These are phyloP conservation scores for Apiospora marii DNA, from an alignment of 2,329 filamentous ascomycete genomes.

Conservation along the genomic window DNA sequence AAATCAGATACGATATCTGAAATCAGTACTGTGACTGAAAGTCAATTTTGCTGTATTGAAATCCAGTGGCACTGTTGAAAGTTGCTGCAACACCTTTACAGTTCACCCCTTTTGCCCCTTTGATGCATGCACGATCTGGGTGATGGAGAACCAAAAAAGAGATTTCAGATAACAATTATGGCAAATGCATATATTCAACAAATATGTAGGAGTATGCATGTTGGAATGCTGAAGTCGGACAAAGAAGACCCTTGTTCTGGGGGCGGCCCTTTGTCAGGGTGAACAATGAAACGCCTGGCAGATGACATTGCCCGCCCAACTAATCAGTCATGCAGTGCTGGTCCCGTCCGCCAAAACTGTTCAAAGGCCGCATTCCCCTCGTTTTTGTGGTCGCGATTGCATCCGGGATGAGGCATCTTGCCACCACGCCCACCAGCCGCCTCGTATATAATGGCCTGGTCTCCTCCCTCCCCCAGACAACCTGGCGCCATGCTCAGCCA, in stretches of 20 bases:
- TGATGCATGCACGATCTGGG: neutral
- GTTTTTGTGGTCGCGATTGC: neutral
- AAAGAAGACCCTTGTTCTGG: neutral
- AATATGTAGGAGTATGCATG: neutral
- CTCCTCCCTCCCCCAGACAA: neutral
- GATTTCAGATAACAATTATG: neutral
- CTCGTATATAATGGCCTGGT: slow-evolving; percentile 2
- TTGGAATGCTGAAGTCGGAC: neutral
- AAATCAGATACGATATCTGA: accelerated
- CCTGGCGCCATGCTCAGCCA: neutral
- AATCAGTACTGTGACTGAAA: neutral
- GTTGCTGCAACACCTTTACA: neutral
- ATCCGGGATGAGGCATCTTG: neutral
- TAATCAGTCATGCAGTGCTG: neutral
- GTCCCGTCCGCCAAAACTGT: neutral
- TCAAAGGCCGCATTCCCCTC: neutral
- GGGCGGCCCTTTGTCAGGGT: neutral
- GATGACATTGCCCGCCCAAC: neutral
- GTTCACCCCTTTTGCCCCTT: neutral
- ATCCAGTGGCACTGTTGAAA: neutral
- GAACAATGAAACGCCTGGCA: neutral
- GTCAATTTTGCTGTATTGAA: neutral
- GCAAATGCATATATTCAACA: neutral
- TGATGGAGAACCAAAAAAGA: neutral
- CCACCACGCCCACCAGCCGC: neutral